phyloP scores from a whole-genome alignment of 257 asterid genomes.

The Solanum pennellii region DNA sequence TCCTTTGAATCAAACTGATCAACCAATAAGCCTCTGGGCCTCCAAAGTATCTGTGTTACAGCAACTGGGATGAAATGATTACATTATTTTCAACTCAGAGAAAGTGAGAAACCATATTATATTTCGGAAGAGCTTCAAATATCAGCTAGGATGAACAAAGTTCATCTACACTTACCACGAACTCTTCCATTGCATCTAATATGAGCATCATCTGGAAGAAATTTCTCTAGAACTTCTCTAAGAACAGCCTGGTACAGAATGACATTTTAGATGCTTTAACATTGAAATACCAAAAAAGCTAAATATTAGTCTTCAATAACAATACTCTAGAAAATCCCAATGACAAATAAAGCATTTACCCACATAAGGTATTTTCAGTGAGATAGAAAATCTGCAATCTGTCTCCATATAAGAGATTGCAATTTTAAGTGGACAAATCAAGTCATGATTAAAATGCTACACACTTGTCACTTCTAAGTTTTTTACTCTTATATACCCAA shows the following conservation, averaged over 20 bases:
- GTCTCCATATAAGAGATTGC: neutral
- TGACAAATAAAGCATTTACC: neutral
- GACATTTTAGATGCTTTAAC: conserved; percentile 1
- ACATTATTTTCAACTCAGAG: neutral
- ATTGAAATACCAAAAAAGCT: neutral
- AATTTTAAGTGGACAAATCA: neutral
- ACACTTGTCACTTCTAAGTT: neutral
- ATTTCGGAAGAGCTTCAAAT: neutral
- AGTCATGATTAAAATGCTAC: neutral
- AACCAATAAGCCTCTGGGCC: conserved; percentile 85
- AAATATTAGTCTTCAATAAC: neutral
- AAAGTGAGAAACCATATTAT: neutral
- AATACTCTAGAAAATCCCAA: neutral
- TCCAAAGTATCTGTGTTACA: conserved; percentile 88
- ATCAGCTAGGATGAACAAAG: conserved; percentile 8
- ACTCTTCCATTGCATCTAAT: conserved; percentile 84
- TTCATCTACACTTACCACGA: conserved; percentile 47
- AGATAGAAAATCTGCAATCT: neutral
- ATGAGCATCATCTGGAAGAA: conserved; percentile 83
- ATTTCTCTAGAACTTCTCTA: conserved; percentile 50
- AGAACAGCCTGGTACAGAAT: conserved; percentile 71
- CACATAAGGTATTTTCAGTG: neutral
- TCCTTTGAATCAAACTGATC: conserved; percentile 94
- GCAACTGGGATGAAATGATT: conserved; percentile 58
- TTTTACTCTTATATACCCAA: neutral